Evolutionary conservation across 139 green algal species (phyloP), one percentile per base, ranked within the genome.

Genomic region (Auxenochlorella protothecoides): DNA sequence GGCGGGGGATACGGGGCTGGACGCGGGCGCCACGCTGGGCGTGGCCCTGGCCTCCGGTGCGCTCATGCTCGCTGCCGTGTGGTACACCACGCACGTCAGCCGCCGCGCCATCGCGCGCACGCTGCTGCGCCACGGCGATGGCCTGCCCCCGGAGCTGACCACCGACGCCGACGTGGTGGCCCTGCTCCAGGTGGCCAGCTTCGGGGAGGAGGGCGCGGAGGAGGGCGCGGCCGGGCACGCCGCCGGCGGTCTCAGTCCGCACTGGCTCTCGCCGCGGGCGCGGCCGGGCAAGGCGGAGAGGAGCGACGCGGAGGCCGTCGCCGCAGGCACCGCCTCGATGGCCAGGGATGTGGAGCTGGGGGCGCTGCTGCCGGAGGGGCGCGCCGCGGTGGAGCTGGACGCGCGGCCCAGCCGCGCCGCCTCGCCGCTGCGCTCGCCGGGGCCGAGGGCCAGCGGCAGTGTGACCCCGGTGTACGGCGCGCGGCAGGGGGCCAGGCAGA

Each of bases 51-150:
- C 56, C 72, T 65, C 55, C 65, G 80, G 77, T 51, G 67, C 78
- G 62, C 54, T 76, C 44, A 70, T 87, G 52, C 73, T 81, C 27
- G 65, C 66, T 4, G 69, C 78, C 2, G 80, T 87, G 8, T 80
- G 69, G n/a, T 87, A 86, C 69, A 83, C 82, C 53, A 87, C 82
- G 6, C 72, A 83, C 63, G 72, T 87, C 15, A 67, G 68, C 56
- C 70, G 76, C 10, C 73, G 69, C 55, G 76, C 76, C 55, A 70
- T 81, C 53, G 55, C 13, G 51, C 57, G 65, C n/a, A 72, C 76
- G 27, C 67, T 81, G 44, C 70, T 69, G 14, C 53, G 64, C 2
- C 66, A 72, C 65, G 67, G 53, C 63, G 72, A 81, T 15, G 72
- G 71, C n/a, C 60, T 69, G 66, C 59, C 74, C 44, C 71, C 62